Conservation (phyloP, 169 alveolate genomes). For the Plasmodium malariae region DNA sequence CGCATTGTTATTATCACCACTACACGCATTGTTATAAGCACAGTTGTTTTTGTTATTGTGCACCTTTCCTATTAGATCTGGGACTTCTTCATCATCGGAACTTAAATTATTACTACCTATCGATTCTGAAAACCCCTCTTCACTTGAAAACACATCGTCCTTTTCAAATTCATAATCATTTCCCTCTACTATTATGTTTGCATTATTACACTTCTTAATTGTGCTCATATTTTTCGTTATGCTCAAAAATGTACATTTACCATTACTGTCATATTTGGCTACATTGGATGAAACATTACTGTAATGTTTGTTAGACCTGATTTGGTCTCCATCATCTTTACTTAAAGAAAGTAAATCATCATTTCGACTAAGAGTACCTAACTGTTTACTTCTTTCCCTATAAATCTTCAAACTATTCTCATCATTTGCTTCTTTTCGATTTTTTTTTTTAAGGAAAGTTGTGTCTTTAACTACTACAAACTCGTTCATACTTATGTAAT, state of each 20-base stretch:
- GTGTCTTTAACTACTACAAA: not conserved
- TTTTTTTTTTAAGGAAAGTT: not conserved
- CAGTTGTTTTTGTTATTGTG: not conserved
- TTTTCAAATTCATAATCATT: constrained; percentile 33
- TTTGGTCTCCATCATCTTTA: not conserved
- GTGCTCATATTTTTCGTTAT: not conserved
- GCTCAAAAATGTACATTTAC: constrained; percentile 1
- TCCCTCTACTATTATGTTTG: not conserved
- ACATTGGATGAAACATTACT: not conserved
- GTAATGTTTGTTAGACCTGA: not conserved
- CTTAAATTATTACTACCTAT: constrained; percentile 19
- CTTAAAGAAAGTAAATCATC: not conserved
- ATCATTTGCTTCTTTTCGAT: not conserved
- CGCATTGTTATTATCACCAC: constrained; percentile 8
- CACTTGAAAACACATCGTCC: constrained; percentile 5
- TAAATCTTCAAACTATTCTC: constrained; percentile 1
- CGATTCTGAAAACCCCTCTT: constrained; percentile 9
- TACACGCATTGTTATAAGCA: not conserved
- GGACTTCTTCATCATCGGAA: constrained; percentile 14
- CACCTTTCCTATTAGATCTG: not conserved
- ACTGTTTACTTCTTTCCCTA: not conserved
- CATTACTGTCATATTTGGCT: not conserved
- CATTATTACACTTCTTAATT: not conserved
- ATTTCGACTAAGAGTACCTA: not conserved
- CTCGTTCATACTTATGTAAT: not conserved